These are phyloP conservation scores for Copromyces sp. DNA, from an alignment of 495 filamentous ascomycete genomes.

Conservation along the genomic window DNA sequence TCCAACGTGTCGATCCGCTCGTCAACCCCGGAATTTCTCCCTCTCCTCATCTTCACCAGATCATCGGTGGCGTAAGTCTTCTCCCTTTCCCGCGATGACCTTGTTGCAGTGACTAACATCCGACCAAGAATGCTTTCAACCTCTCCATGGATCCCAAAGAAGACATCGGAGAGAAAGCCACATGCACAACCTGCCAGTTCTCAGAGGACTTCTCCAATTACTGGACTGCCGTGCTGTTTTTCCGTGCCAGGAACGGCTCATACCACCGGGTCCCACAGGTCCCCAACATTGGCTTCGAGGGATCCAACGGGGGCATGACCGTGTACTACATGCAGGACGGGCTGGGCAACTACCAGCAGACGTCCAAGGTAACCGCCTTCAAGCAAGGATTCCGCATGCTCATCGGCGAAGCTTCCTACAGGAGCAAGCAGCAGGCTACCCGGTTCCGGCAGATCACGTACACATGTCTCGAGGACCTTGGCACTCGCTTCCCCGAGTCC, in stretches of 20 bases:
- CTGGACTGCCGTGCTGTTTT: conserved; percentile 35
- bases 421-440: conserved; percentile 21
- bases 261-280: conserved; percentile 31
- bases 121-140: conserved; percentile 7
- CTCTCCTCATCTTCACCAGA: conserved; percentile 35
- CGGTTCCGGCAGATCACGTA: conserved; percentile 31
- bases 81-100: conserved; percentile 16
- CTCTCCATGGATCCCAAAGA: conserved; percentile 24
- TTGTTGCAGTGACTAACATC: background rate
- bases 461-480: conserved; percentile 17
- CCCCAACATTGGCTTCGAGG: conserved; percentile 33
- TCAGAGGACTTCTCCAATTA: conserved; percentile 35
- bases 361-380: conserved; percentile 36
- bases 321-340: conserved; percentile 40
- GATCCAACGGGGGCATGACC: conserved; percentile 31
- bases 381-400: conserved; percentile 35
- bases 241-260: conserved; percentile 27
- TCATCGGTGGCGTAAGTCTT: conserved; percentile 43
- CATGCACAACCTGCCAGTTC: conserved; percentile 32
- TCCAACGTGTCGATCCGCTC: conserved; percentile 32
- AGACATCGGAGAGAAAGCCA: conserved; percentile 25
- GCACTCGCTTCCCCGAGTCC: conserved; percentile 18
- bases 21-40: conserved; percentile 29
- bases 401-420: conserved; percentile 25
- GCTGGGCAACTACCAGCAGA: conserved; percentile 29